Base-by-base conservation (phyloP, 805 yeast species). In the Yarrowia alimentaria region DNA sequence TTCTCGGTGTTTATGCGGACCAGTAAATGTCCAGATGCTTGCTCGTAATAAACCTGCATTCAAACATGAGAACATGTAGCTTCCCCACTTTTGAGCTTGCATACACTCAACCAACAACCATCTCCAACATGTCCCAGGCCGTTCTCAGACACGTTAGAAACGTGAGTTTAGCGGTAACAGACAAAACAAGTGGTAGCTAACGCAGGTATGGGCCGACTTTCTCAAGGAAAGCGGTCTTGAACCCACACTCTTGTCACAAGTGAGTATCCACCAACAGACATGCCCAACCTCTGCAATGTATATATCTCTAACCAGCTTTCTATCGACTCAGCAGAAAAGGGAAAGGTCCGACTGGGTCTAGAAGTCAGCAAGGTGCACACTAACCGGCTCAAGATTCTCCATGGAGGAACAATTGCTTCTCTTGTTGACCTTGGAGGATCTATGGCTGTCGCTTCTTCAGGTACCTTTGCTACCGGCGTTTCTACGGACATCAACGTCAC, bases 361-460 rank as follows among this genome's bases (percentile, higher is more conserved):
- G 54, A 57, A 3, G 56, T 70, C 14, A 70, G 66, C 51, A 55
- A 60, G 34, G 54, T 56, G 40, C 74, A 70, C 55, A 61, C 68
- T 6, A 70, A 70, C 56, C 65, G 75, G 9, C 62, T 70, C 11
- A 60, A 64, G 25, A 66, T 64, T 13, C 61, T 71, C 26, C 75
- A 70, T 42, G 75, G 75, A 14, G 75, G 74, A 1, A 65, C 70
- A 4, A 57, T 71, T 20, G 69, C 74, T 12, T 60, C 69, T 5
- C 60, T 60, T 17, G 73, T 70, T 4, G 75, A 71, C 50, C 60
- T 71, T 4, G 75, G 73, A 6, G 75, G 75, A 11, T 71, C 76
- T 9, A 57, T 71, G 50, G 75, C 75, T 1, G 57, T 70, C 7
- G 65, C 74, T 1, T 64, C 72, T 16, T 57, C 65, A 13, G 76